Percentiles rank a stretch among this genome's conserved stretches.
phyloP scores from a whole-genome alignment of 805 yeast species.

The Wickerhamiella hasegawae region DNA sequence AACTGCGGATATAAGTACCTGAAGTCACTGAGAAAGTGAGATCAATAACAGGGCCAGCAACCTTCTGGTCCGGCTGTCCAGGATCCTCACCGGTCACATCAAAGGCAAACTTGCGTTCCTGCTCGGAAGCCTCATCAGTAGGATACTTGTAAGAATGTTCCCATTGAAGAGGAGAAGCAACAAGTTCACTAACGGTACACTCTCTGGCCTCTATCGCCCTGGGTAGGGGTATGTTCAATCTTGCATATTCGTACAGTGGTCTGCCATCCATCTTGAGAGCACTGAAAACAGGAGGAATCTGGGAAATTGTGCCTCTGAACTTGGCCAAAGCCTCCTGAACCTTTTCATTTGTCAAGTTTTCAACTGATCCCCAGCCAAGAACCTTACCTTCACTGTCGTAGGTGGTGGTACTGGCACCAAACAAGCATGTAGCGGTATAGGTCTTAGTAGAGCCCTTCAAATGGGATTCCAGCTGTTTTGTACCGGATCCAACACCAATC shows the following conservation, averaged over 20 bases:
- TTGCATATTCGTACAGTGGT: conserved; percentile 86
- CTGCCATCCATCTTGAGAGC: conserved; percentile 91
- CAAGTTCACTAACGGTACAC: conserved; percentile 44
- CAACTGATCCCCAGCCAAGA: conserved; percentile 37
- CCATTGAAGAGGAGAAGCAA: conserved; percentile 34
- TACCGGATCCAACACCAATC: conserved; percentile 84
- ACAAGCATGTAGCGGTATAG: conserved; percentile 68
- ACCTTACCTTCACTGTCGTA: conserved; percentile 87
- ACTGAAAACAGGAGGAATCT: conserved; percentile 89
- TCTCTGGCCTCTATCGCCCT: conserved; percentile 63
- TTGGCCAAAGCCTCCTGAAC: conserved; percentile 33
- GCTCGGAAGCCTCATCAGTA: conserved; percentile 19
- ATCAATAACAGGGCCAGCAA: conserved; percentile 32
- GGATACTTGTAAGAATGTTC: conserved; percentile 34
- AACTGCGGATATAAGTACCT: conserved; percentile 86
- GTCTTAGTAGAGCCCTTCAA: conserved; percentile 60
- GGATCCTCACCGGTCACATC: conserved; percentile 25
- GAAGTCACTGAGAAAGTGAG: conserved; percentile 72
- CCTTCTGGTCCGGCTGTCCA: neutral
- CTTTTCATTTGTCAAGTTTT: conserved; percentile 35
- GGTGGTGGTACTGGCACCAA: conserved; percentile 85
- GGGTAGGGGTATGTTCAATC: conserved; percentile 76
- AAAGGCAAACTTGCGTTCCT: conserved; percentile 25
- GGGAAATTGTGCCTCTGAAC: conserved; percentile 68
- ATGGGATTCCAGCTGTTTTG: conserved; percentile 61